Percentiles rank a stretch among this genome's conserved stretches.
phyloP scores from a whole-genome alignment of 345 rosid genomes.

The Abelmoschus esculentus region DNA sequence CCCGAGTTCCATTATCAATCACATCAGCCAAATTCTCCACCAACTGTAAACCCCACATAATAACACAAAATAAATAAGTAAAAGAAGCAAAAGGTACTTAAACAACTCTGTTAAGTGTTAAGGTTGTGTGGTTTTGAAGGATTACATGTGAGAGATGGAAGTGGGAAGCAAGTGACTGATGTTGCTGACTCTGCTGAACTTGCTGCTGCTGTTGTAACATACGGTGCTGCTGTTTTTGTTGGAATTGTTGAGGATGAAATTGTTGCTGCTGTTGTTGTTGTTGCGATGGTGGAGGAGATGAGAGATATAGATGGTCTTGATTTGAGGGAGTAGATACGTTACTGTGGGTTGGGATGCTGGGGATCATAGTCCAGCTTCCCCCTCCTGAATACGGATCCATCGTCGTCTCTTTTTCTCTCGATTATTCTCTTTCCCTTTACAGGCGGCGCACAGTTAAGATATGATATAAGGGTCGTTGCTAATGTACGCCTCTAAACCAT shows the following conservation, averaged over 20 bases:
- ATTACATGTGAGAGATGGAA: conserved; percentile 66
- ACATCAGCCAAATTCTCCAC: conserved; percentile 66
- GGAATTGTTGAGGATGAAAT: conserved; percentile 19
- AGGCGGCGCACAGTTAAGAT: neutral
- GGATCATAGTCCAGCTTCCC: conserved; percentile 50
- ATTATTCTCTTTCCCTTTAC: neutral
- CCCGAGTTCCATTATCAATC: conserved; percentile 64
- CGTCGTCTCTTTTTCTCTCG: neutral
- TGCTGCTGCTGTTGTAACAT: conserved; percentile 19
- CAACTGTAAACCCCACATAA: conserved; percentile 29
- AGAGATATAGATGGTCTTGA: conserved; percentile 47
- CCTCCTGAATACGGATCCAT: conserved; percentile 47
- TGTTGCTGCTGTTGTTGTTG: conserved; percentile 17
- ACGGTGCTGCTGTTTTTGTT: conserved; percentile 19
- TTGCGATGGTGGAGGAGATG: conserved; percentile 32
- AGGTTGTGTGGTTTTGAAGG: neutral
- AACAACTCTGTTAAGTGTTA: neutral
- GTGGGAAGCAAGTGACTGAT: conserved; percentile 90
- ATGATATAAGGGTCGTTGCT: neutral
- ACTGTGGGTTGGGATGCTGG: conserved; percentile 36
- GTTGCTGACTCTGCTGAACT: conserved; percentile 46
- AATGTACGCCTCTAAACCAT: neutral
- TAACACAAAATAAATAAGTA: neutral
- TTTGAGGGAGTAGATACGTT: conserved; percentile 40
- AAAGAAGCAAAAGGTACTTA: neutral